Percentiles rank a stretch among this genome's conserved stretches.
Conservation (phyloP, 164 flowering plant genomes). For the Paratinospora sagittata region DNA sequence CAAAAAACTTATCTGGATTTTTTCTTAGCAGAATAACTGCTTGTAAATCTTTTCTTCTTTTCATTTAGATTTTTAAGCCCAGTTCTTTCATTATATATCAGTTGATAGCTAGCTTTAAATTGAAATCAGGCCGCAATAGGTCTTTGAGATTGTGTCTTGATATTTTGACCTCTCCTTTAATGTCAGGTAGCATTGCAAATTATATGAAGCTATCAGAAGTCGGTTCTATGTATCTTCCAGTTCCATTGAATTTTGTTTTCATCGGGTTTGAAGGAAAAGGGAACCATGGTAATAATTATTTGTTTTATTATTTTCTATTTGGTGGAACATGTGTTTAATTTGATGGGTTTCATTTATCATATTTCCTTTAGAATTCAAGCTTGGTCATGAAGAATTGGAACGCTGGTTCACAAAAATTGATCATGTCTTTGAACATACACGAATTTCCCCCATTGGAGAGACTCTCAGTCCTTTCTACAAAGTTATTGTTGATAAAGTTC, state of each 20-base stretch:
- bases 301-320: neutral
- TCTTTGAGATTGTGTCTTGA: neutral
- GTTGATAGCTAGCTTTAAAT: neutral
- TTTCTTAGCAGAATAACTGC: too few relatives aligned
- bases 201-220: constrained; percentile 79
- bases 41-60: too few relatives aligned
- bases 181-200: constrained; percentile 75
- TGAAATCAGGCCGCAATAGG: neutral
- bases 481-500: constrained; percentile 46
- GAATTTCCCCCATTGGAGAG: constrained; percentile 73
- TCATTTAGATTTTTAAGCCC: neutral
- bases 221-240: constrained; percentile 80
- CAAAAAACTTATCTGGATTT: too few relatives aligned
- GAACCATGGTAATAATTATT: constrained; percentile 56
- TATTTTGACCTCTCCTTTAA: neutral
- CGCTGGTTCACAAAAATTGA: constrained; percentile 95
- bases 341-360: constrained; percentile 1
- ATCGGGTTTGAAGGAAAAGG: constrained; percentile 98
- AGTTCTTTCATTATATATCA: neutral
- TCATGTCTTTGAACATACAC: constrained; percentile 86
- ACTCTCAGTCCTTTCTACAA: constrained; percentile 68
- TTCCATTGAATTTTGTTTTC: constrained; percentile 91
- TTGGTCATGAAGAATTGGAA: constrained; percentile 78
- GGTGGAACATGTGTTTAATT: neutral
- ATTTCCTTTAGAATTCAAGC: constrained; percentile 53